Evolutionary conservation across 768 basidiomycete species (phyloP).

Genomic region (Pleurotus ostreatus): DNA sequence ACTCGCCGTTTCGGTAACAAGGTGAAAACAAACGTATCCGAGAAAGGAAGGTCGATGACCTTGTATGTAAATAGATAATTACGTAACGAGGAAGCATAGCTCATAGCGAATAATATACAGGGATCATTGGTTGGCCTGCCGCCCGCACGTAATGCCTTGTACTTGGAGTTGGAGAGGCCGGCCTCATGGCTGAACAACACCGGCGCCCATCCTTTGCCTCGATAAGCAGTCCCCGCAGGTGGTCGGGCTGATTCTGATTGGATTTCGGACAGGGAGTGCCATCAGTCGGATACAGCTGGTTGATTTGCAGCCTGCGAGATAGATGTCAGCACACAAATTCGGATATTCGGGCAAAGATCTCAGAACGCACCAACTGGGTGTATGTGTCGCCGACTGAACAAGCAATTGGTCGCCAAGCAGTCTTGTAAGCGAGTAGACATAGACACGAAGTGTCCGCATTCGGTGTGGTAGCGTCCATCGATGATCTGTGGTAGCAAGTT

Average conservation of each 20-base stretch:
- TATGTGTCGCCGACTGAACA: conserved; percentile 65
- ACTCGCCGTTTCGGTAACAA: conserved; percentile 4
- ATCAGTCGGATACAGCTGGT: conserved; percentile 58
- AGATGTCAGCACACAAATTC: neutral
- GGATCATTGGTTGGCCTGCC: too few relatives aligned
- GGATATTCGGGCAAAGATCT: conserved; percentile 5
- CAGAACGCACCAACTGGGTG: conserved; percentile 46
- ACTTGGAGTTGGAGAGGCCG: neutral
- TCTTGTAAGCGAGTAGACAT: conserved; percentile 70
- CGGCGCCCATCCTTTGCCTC: conserved; percentile 21
- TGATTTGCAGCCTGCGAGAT: conserved; percentile 47
- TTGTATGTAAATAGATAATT: conserved; percentile 5
- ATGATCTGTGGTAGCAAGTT: conserved; percentile 46
- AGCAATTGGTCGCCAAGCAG: conserved; percentile 57
- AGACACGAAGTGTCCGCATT: conserved; percentile 67
- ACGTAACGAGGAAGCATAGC: neutral
- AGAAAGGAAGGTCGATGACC: conserved; percentile 1
- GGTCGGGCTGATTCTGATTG: conserved; percentile 63
- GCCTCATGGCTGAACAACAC: neutral
- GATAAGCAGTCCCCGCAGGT: conserved; percentile 37
- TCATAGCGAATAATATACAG: too few relatives aligned
- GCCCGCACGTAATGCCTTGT: too few relatives aligned
- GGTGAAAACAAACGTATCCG: neutral
- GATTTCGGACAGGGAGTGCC: conserved; percentile 64
- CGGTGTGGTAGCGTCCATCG: conserved; percentile 69